Percentiles rank a stretch among this genome's conserved stretches.
Conservation (phyloP, 2,329 filamentous ascomycete genomes). For the Sporothrix pseudoabietina region DNA sequence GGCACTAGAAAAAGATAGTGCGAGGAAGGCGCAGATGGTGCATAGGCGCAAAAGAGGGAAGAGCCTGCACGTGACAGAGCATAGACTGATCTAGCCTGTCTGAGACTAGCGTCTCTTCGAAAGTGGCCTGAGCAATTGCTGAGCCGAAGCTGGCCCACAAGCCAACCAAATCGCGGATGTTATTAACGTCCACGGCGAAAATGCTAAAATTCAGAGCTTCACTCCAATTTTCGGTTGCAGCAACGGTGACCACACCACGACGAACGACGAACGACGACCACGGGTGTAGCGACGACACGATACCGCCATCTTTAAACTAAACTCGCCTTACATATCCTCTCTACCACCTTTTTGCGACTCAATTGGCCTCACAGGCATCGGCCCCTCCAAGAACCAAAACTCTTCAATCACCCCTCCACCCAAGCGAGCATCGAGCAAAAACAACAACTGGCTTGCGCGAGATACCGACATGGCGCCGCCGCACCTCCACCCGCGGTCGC, state of each 20-base stretch:
- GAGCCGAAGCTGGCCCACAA: slow-evolving; percentile 18
- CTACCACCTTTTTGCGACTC: background rate
- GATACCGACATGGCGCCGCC: slow-evolving; percentile 71
- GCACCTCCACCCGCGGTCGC: slow-evolving; percentile 89
- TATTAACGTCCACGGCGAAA: slow-evolving; percentile 18
- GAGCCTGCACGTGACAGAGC: background rate
- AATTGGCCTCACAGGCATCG: background rate
- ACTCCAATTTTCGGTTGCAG: background rate
- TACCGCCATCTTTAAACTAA: too few species aligned
- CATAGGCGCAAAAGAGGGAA: background rate
- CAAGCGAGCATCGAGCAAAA: background rate
- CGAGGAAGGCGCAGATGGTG: background rate
- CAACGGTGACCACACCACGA: background rate
- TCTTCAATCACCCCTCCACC: background rate
- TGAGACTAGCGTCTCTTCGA: background rate
- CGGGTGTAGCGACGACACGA: background rate
- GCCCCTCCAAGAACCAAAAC: background rate
- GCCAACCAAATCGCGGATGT: slow-evolving; percentile 31
- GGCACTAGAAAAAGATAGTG: slow-evolving; percentile 20
- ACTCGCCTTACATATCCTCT: too few species aligned
- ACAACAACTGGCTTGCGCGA: background rate
- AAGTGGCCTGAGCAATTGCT: slow-evolving; percentile 23
- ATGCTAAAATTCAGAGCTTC: slow-evolving; percentile 22
- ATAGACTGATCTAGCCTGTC: background rate
- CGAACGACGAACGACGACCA: slow-evolving; percentile 5